Base-by-base conservation (phyloP, 305 asterid genomes). In the Fraxinus latifolia region DNA sequence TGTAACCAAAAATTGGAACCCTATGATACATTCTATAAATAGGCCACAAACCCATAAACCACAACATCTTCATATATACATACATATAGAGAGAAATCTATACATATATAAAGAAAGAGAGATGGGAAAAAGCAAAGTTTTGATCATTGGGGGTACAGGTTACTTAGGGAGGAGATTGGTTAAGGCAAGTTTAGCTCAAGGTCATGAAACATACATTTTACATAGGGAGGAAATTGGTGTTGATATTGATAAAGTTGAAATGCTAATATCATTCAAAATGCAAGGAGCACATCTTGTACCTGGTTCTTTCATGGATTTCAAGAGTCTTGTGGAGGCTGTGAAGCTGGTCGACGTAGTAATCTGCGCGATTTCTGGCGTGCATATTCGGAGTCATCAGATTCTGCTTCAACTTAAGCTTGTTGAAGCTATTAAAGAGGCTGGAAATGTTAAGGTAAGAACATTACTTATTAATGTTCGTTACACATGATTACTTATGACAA, bases 341-440 rank as follows among this genome's bases (percentile, higher is more conserved):
- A 92, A 87, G 84, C 86, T 79, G 14, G 94, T 83, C 3, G 96
- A 92, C 67, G 91, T 92, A n/a, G 94, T 92, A 1, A 73, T 90
- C 0, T 86, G 86, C 31, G 93, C 93, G 2, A 42, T 92, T 33
- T 88, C 95, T 36, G 96, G 92, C 0, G 91, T 89, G 1, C 90
- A 87, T 36, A 73, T 85, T 55, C 84, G 93, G 27, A 88, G 87
- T 78, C 89, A 89, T 70, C 85, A 68, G 27, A 87, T 90, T 70
- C 39, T 88, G 88, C 90, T 89, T 32, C 96, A 92, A 84, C 87
- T 91, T 67, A 87, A 86, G 36, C 92, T 92, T 44, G 90, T 92
- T 9, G 60, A 82, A 8, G 94, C 94, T 76, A 92, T 92, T 79
- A 89, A 89, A 82, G 93, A 90, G 60, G 94, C 94, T 60, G 93